These are phyloP conservation scores for Phytophthora ramorum DNA, from an alignment of 352 stramenopile species.

Conservation along the genomic window DNA sequence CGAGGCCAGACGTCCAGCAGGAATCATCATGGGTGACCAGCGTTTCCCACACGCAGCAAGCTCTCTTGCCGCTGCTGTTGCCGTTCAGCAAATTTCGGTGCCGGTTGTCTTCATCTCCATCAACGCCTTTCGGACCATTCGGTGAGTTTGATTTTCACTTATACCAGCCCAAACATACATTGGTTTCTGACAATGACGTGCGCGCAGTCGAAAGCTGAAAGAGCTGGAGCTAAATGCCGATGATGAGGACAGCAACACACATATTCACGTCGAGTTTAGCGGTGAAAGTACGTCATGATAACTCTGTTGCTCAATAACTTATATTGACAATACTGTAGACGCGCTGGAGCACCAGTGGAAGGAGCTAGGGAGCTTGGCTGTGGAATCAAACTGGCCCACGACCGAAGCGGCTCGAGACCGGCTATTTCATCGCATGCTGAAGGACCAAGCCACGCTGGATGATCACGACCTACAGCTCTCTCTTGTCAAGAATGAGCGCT, in stretches of 20 bases:
- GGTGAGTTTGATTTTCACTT: conserved; percentile 16
- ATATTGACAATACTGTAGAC: conserved; percentile 36
- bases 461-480: conserved; percentile 51
- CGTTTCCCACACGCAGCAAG: conserved; percentile 27
- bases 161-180: not conserved
- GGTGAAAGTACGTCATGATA: conserved; percentile 57
- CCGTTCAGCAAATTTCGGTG: conserved; percentile 37
- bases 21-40: conserved; percentile 59
- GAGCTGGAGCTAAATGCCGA: conserved; percentile 26
- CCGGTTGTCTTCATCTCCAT: conserved; percentile 62
- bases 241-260: conserved; percentile 24
- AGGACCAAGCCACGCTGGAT: conserved; percentile 57
- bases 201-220: conserved; percentile 31
- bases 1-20: conserved; percentile 35
- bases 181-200: not conserved
- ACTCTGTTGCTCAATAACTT: not conserved
- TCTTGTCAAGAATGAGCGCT: conserved; percentile 56
- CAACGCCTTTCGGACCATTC: conserved; percentile 37
- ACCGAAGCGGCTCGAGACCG: conserved; percentile 50
- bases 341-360: conserved; percentile 63
- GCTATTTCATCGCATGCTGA: conserved; percentile 78
- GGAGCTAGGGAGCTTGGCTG: conserved; percentile 57
- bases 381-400: conserved; percentile 63
- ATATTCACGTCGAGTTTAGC: conserved; percentile 70
- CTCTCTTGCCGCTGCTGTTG: conserved; percentile 22